phyloP scores from a whole-genome alignment of 495 filamentous ascomycete species.

The Podospora sp. region DNA sequence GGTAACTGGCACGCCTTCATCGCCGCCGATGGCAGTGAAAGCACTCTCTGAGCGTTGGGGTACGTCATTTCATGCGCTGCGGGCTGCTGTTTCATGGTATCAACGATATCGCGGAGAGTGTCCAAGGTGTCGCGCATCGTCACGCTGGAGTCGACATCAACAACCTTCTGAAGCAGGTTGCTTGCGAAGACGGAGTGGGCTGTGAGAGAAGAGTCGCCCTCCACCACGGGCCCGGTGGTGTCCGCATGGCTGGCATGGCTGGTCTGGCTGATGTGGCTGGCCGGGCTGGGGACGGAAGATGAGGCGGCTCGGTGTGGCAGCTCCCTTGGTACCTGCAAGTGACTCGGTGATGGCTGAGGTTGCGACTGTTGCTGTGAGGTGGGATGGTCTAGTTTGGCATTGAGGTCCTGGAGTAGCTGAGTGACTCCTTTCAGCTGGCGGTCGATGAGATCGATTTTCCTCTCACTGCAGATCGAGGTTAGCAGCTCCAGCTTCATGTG shows the following conservation, averaged over 20 bases:
- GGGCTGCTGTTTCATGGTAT: constrained; percentile 40
- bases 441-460: constrained; percentile 67
- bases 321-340: background rate
- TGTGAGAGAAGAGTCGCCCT: constrained; percentile 60
- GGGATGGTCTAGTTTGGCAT: constrained; percentile 14
- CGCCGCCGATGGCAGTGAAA: background rate
- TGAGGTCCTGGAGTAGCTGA: constrained; percentile 45
- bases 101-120: constrained; percentile 56
- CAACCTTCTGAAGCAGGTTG: constrained; percentile 59
- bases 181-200: constrained; percentile 65
- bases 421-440: constrained; percentile 61
- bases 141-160: constrained; percentile 45
- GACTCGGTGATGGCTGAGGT: background rate
- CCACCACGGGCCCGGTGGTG: constrained; percentile 44
- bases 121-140: constrained; percentile 59
- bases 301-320: background rate
- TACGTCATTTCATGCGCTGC: constrained; percentile 31
- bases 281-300: background rate
- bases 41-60: constrained; percentile 17
- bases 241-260: background rate
- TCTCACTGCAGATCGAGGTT: constrained; percentile 55
- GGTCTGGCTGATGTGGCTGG: background rate
- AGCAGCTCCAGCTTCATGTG: too few species aligned
- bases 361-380: background rate
- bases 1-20: constrained; percentile 27